Percentiles rank a stretch among this genome's conserved stretches.
Conservation (phyloP, 2,329 filamentous ascomycete genomes). For the Trichoderma cornu-damae region DNA sequence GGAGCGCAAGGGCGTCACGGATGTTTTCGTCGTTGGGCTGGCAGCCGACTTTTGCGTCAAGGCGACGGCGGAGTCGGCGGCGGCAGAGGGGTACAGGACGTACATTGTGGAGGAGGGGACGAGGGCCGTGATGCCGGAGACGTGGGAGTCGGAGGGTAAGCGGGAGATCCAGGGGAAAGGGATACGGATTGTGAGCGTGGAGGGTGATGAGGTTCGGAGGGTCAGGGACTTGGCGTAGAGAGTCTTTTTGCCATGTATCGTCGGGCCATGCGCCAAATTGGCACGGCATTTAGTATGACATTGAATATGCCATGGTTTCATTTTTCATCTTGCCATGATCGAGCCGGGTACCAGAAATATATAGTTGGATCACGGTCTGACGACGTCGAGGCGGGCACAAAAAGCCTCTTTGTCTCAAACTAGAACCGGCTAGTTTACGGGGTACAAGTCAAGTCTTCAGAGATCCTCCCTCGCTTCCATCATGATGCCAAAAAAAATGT, state of each 20-base stretch:
- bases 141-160: constrained; percentile 53
- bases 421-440: not conserved
- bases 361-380: too few species aligned
- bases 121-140: constrained; percentile 59
- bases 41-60: constrained; percentile 89
- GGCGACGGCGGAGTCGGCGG: constrained; percentile 72
- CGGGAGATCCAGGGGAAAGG: not conserved
- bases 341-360: not conserved
- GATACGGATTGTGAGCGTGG: not conserved
- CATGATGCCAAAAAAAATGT: not conserved
- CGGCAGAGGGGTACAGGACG: constrained; percentile 67
- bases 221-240: not conserved
- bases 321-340: not conserved
- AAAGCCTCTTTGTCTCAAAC: not conserved
- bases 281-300: too few species aligned
- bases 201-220: not conserved
- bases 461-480: not conserved
- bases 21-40: constrained; percentile 81
- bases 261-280: too few species aligned
- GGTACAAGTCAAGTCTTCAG: not conserved
- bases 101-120: constrained; percentile 76
- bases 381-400: too few species aligned
- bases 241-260: not conserved
- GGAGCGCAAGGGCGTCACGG: constrained; percentile 54
- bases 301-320: too few species aligned